Conservation (phyloP, 345 rosid species). For the Acer negundo region DNA sequence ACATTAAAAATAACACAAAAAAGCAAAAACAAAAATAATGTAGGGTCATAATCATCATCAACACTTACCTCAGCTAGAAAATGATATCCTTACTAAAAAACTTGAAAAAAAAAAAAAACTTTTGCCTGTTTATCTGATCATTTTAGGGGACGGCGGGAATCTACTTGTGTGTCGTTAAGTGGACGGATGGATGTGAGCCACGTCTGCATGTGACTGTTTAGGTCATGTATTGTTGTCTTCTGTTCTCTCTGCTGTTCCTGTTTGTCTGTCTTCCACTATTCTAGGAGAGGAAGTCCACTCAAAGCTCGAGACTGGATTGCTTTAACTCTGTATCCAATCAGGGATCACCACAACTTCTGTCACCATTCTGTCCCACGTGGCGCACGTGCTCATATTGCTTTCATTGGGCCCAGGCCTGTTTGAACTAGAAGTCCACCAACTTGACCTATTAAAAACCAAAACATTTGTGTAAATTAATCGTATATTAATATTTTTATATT, state of each 20-base stretch:
- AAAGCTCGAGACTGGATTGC: background rate
- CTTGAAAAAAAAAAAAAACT: background rate
- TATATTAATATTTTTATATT: too few relatives aligned
- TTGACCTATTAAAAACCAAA: background rate
- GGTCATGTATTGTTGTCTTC: background rate
- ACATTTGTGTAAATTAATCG: too few relatives aligned
- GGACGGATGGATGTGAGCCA: slow-evolving; percentile 10
- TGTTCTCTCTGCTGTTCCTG: background rate
- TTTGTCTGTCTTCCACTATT: background rate
- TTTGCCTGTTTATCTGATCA: background rate
- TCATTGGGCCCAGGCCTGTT: background rate
- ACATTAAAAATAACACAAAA: background rate
- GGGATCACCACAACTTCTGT: background rate
- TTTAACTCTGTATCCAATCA: background rate
- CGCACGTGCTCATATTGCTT: background rate
- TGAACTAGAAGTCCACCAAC: background rate
- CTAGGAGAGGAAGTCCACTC: background rate
- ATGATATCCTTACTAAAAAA: background rate
- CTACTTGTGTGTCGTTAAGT: background rate
- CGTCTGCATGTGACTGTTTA: background rate
- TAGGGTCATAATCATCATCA: background rate
- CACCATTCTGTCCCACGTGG: background rate
- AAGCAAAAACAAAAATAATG: background rate
- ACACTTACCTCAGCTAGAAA: background rate
- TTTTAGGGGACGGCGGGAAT: slow-evolving; percentile 6